phyloP scores from a whole-genome alignment of 805 yeast species.

The Cyberlindnera galapagoensis region DNA sequence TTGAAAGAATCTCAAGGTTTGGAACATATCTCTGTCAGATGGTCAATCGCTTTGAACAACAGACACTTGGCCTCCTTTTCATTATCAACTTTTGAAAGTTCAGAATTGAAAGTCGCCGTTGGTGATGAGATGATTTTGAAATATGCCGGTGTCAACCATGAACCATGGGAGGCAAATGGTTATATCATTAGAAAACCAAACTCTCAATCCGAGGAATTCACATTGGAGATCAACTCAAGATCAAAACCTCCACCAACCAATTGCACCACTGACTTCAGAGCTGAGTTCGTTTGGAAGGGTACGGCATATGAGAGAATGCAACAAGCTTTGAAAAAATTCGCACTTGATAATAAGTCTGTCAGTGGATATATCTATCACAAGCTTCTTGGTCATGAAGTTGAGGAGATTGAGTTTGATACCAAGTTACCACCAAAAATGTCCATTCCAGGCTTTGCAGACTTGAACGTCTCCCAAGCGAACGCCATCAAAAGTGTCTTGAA shows the following conservation, averaged over 20 bases:
- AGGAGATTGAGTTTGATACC: constrained; percentile 53
- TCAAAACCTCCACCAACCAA: constrained; percentile 50
- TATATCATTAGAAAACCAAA: constrained; percentile 67
- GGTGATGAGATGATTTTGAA: constrained; percentile 78
- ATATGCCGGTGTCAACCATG: constrained; percentile 49
- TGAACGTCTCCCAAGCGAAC: constrained; percentile 71
- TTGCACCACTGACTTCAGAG: constrained; percentile 61
- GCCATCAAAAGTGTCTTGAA: constrained; percentile 68
- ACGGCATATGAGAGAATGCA: constrained; percentile 82
- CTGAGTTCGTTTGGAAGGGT: constrained; percentile 88
- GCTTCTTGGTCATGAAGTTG: constrained; percentile 74
- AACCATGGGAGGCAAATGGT: constrained; percentile 71
- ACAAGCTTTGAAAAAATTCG: constrained; percentile 64
- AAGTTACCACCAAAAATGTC: constrained; percentile 57
- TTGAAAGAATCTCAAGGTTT: constrained; percentile 73
- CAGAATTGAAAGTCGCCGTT: constrained; percentile 63
- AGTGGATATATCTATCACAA: constrained; percentile 71
- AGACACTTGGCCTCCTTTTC: constrained; percentile 64
- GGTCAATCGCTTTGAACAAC: constrained; percentile 66
- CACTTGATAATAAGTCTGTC: constrained; percentile 60
- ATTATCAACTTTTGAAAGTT: constrained; percentile 59
- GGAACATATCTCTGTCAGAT: constrained; percentile 62
- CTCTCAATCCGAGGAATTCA: constrained; percentile 57
- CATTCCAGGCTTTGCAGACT: constrained; percentile 57
- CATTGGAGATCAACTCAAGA: constrained; percentile 54